These are phyloP conservation scores for Moricandia arvensis DNA, from an alignment of 345 rosid species.

Conservation along the genomic window DNA sequence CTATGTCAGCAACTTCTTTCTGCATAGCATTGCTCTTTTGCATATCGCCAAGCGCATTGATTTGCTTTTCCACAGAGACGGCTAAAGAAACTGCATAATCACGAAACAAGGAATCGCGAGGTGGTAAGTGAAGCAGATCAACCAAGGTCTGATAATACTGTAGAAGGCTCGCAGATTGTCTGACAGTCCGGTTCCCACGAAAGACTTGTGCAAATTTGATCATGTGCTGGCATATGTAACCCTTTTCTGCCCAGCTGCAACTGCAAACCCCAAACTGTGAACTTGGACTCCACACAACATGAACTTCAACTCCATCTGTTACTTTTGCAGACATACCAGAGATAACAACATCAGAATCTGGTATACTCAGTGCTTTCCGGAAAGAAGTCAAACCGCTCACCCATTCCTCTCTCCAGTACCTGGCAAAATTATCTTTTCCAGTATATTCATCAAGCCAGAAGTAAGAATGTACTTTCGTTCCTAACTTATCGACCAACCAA, in stretches of 20 bases:
- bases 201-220: constrained; percentile 54
- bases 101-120: constrained; percentile 69
- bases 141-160: constrained; percentile 66
- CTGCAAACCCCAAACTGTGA: constrained; percentile 75
- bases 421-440: constrained; percentile 68
- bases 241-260: constrained; percentile 81
- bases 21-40: constrained; percentile 31
- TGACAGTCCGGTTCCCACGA: constrained; percentile 34
- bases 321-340: constrained; percentile 61
- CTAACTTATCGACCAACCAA: constrained; percentile 95
- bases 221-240: constrained; percentile 81
- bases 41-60: constrained; percentile 39
- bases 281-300: constrained; percentile 77
- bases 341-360: constrained; percentile 57
- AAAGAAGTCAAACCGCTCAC: constrained; percentile 80
- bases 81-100: constrained; percentile 79
- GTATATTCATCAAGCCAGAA: constrained; percentile 96
- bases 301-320: constrained; percentile 47
- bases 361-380: constrained; percentile 71
- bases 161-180: constrained; percentile 52
- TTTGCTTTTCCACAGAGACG: constrained; percentile 56
- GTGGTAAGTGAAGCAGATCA: constrained; percentile 57
- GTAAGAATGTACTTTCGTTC: constrained; percentile 85
- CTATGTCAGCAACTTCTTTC: constrained; percentile 21
- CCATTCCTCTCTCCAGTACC: constrained; percentile 94